These are phyloP conservation scores for Macrophomina phaseolina DNA, from an alignment of 2,329 filamentous ascomycete genomes.

Conservation along the genomic window DNA sequence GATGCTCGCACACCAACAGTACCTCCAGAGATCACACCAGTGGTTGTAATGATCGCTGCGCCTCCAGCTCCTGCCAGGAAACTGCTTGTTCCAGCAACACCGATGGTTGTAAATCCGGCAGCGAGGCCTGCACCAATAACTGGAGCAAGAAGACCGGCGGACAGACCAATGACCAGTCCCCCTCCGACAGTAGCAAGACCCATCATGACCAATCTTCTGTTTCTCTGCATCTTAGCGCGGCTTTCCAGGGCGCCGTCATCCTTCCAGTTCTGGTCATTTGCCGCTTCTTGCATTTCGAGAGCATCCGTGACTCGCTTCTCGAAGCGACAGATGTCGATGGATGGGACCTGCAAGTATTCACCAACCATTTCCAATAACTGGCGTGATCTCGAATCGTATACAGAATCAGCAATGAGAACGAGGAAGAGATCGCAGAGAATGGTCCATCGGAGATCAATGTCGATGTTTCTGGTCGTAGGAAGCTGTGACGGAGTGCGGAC, in stretches of 20 bases:
- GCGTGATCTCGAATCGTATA: constrained; percentile 89
- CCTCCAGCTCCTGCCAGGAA: constrained; percentile 93
- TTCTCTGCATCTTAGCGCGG: constrained; percentile 80
- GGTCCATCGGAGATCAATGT: constrained; percentile 97
- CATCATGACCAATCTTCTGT: constrained; percentile 90
- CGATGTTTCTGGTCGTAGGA: constrained; percentile 80
- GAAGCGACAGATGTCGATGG: constrained; percentile 94
- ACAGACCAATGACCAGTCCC: constrained; percentile 91
- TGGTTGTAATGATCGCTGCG: constrained; percentile 90
- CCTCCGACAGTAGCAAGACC: constrained; percentile 95
- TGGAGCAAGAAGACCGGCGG: constrained; percentile 87
- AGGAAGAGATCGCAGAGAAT: constrained; percentile 95
- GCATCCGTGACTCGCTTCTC: constrained; percentile 97
- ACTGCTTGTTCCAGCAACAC: constrained; percentile 83
- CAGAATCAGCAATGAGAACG: constrained; percentile 92
- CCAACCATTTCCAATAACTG: constrained; percentile 84
- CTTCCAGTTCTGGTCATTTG: constrained; percentile 96
- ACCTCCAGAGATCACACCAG: constrained; percentile 83
- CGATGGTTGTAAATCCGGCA: constrained; percentile 93
- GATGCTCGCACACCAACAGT: constrained; percentile 86
- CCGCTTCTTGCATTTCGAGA: constrained; percentile 94
- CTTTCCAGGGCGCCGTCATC: constrained; percentile 92
- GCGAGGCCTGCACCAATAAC: constrained; percentile 93
- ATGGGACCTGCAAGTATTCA: constrained; percentile 77
- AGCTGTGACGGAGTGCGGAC: constrained; percentile 85